Percentiles rank a stretch among this genome's conserved stretches.
Evolutionary conservation across 1,139 yeast genomes (phyloP).

Genomic region (Taphrina flavorubra): DNA sequence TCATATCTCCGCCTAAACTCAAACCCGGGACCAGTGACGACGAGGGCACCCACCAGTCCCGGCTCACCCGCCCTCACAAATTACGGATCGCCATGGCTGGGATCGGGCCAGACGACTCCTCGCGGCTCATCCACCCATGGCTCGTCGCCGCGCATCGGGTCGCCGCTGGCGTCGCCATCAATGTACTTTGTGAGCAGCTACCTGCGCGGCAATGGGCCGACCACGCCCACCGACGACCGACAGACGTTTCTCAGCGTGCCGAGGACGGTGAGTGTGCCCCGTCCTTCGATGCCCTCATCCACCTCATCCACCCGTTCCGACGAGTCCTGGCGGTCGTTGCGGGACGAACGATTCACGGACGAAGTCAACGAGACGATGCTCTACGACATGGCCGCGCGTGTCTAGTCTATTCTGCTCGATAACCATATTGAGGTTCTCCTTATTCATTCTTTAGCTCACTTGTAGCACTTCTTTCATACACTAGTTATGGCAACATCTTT

Average conservation of each 20-base stretch:
- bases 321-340: slow-evolving; percentile 17
- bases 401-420: background rate
- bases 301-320: background rate
- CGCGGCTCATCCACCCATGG: background rate
- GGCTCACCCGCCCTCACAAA: slow-evolving; percentile 1
- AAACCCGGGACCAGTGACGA: background rate
- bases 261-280: background rate
- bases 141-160: slow-evolving; percentile 1
- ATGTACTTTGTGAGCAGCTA: slow-evolving; percentile 11
- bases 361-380: slow-evolving; percentile 10
- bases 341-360: slow-evolving; percentile 7
- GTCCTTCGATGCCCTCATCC: background rate
- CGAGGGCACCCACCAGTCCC: background rate
- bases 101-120: background rate
- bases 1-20: background rate
- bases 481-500: background rate
- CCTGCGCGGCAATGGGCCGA: background rate
- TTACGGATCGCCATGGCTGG: slow-evolving; percentile 16
- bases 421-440: no score
- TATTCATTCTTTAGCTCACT: background rate
- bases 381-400: slow-evolving; percentile 21
- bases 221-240: slow-evolving; percentile 7
- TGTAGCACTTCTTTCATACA: background rate
- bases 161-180: slow-evolving; percentile 11
- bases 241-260: slow-evolving; percentile 5